Conservation (phyloP, 768 basidiomycete species). For the Lyophyllum semitale region DNA sequence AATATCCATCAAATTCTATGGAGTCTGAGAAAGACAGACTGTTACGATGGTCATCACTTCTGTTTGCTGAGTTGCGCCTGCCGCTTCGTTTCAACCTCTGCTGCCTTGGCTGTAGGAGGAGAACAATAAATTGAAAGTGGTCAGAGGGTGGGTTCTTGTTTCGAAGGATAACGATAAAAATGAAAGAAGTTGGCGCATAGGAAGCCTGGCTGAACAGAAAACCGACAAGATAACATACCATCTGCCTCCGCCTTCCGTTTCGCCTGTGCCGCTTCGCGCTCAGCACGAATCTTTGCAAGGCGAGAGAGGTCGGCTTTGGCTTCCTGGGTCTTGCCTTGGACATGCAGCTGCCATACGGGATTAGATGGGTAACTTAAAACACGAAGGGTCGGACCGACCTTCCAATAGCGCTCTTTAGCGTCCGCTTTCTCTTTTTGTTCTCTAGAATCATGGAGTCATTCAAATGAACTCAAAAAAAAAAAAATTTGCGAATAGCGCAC, state of each 20-base stretch:
- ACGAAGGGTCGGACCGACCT: constrained; percentile 43
- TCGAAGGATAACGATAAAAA: neutral
- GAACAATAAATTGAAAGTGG: neutral
- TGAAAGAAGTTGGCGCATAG: neutral
- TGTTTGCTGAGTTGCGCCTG: constrained; percentile 36
- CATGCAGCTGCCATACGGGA: constrained; percentile 52
- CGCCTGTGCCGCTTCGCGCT: constrained; percentile 85
- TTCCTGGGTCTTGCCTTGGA: constrained; percentile 85
- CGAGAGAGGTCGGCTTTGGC: constrained; percentile 88
- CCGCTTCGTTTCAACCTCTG: constrained; percentile 65
- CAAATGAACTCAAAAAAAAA: neutral
- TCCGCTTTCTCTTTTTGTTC: constrained; percentile 93
- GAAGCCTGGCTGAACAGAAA: neutral
- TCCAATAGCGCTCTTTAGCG: constrained; percentile 85
- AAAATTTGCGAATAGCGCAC: constrained; percentile 31
- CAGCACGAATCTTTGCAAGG: constrained; percentile 81
- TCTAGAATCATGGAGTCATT: constrained; percentile 37
- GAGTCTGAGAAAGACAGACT: neutral
- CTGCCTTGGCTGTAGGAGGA: constrained; percentile 53
- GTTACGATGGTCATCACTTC: constrained; percentile 1
- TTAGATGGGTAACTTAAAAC: neutral
- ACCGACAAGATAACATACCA: constrained; percentile 44
- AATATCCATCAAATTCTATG: neutral
- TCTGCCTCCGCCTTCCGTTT: constrained; percentile 89
- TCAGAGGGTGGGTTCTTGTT: too few relatives aligned